Conservation (phyloP, 2,329 filamentous ascomycete species). For the Coleophoma crateriformis region DNA sequence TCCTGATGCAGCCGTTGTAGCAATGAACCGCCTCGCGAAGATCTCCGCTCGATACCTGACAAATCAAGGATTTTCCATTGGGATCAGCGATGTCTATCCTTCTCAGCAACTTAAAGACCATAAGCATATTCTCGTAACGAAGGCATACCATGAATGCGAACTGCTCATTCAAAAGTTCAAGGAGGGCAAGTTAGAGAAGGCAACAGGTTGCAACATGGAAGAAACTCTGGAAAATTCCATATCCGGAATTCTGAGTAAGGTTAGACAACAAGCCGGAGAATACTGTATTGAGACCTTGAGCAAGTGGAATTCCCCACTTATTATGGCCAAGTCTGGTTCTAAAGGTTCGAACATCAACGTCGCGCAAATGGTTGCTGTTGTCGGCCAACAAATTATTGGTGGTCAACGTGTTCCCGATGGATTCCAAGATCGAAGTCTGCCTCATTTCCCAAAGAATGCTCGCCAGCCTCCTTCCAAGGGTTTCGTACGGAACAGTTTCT, state of each 20-base stretch:
- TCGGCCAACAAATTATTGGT: conserved; percentile 97
- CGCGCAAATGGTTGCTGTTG: conserved; percentile 95
- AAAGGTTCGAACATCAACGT: conserved; percentile 98
- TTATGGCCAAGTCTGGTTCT: conserved; percentile 96
- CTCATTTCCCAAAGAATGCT: conserved; percentile 91
- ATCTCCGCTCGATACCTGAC: conserved; percentile 84
- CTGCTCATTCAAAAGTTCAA: conserved; percentile 79
- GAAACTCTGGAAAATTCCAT: conserved; percentile 87
- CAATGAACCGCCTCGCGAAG: conserved; percentile 92
- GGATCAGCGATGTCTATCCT: conserved; percentile 90
- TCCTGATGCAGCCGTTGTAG: conserved; percentile 77
- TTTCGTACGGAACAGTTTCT: conserved; percentile 97
- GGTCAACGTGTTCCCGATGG: conserved; percentile 89
- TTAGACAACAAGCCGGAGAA: conserved; percentile 85
- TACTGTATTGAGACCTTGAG: conserved; percentile 88
- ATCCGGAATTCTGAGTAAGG: conserved; percentile 85
- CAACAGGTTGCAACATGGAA: conserved; percentile 85
- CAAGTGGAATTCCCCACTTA: conserved; percentile 83
- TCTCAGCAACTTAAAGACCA: conserved; percentile 62
- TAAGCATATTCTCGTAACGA: conserved; percentile 71
- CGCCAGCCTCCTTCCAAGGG: conserved; percentile 92
- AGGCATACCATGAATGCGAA: conserved; percentile 77
- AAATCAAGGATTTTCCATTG: conserved; percentile 92
- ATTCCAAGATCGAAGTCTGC: conserved; percentile 90
- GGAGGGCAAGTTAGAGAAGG: conserved; percentile 74